phyloP scores from a whole-genome alignment of 305 asterid species.

The Fraxinus velutina region DNA sequence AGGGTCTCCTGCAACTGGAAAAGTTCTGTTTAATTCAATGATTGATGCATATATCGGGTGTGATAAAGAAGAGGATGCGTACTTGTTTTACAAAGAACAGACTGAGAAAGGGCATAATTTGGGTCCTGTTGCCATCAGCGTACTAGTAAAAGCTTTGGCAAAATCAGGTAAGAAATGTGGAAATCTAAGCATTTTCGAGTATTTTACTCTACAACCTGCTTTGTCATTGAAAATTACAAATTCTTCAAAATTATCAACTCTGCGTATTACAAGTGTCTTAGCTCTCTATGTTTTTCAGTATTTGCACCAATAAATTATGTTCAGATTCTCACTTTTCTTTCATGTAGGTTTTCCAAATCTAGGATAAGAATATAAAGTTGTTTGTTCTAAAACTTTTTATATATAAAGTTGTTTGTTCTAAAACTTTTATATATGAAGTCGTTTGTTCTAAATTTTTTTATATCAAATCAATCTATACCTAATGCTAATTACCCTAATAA shows the following conservation, averaged over 20 bases:
- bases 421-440: background rate
- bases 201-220: background rate
- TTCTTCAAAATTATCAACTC: background rate
- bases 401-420: background rate
- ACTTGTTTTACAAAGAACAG: slow-evolving; percentile 63
- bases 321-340: background rate
- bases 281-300: background rate
- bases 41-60: slow-evolving; percentile 59
- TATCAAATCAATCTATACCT: background rate
- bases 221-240: background rate
- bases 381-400: background rate
- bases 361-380: background rate
- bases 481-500: background rate
- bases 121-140: slow-evolving; percentile 78
- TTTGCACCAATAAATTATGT: background rate
- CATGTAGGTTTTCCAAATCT: background rate
- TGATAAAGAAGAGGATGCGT: slow-evolving; percentile 62
- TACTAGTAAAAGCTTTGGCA: slow-evolving; percentile 74
- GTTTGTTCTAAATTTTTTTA: background rate
- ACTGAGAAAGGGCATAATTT: slow-evolving; percentile 50
- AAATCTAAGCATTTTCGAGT: background rate
- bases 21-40: slow-evolving; percentile 49
- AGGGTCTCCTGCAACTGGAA: slow-evolving; percentile 35
- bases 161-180: slow-evolving; percentile 51
- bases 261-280: background rate